phyloP scores from a whole-genome alignment of 768 basidiomycete species.

The Postia placenta region DNA sequence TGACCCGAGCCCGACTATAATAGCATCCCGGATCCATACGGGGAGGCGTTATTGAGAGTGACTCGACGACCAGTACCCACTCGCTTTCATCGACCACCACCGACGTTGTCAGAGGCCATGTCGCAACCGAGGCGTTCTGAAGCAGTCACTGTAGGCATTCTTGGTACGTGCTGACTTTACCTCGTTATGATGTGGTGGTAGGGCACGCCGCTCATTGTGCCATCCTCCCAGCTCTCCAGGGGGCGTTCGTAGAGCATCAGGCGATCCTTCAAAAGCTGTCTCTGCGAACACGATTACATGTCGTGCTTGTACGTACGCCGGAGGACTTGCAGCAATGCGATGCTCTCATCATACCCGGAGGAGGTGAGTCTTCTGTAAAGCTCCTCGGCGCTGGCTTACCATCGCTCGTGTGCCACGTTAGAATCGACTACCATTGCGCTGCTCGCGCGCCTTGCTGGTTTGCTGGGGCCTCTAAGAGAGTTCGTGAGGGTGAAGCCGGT shows the following conservation, averaged over 20 bases:
- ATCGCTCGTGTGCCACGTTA: constrained; percentile 18
- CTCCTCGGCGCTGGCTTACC: background rate
- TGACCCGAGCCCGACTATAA: no score
- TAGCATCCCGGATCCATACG: no score
- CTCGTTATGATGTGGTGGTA: background rate
- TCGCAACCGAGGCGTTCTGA: no score
- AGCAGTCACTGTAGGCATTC: no score
- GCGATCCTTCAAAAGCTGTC: constrained; percentile 55
- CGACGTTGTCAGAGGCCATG: no score
- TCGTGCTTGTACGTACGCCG: constrained; percentile 61
- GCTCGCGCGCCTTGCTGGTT: constrained; percentile 63
- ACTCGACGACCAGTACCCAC: no score
- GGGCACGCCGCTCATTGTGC: no score
- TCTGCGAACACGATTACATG: constrained; percentile 36
- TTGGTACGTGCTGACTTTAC: no score
- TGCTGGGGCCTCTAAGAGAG: constrained; percentile 71
- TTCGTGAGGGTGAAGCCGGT: constrained; percentile 72
- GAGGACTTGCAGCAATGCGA: constrained; percentile 74
- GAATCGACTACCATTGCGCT: constrained; percentile 93
- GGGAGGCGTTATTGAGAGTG: no score
- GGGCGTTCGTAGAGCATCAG: constrained; percentile 88
- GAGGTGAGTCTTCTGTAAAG: constrained; percentile 41
- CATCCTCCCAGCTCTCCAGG: constrained; percentile 72
- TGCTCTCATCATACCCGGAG: constrained; percentile 90
- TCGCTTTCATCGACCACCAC: no score